Percentiles rank a stretch among this genome's conserved stretches.
These are phyloP conservation scores for Fusarium sp. DNA, from an alignment of 2,329 filamentous ascomycete genomes.

Conservation along the genomic window DNA sequence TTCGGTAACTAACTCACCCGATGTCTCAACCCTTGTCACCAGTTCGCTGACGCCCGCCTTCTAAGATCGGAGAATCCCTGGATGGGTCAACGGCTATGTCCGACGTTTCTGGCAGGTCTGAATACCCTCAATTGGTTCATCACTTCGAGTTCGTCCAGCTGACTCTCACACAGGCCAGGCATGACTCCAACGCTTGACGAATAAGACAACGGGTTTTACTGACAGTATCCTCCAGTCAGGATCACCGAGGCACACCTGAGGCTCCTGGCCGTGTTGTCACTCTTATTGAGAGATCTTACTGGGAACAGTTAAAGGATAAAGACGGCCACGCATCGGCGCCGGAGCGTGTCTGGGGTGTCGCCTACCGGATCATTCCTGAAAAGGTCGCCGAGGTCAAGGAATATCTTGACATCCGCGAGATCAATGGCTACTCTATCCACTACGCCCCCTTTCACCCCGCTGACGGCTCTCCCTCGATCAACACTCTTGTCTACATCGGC, in stretches of 20 bases:
- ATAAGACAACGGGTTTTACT: neutral
- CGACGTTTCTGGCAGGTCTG: conserved; percentile 97
- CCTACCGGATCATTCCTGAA: conserved; percentile 82
- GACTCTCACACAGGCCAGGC: conserved; percentile 49
- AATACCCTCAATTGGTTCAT: conserved; percentile 19
- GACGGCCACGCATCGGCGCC: conserved; percentile 72
- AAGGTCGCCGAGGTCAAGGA: conserved; percentile 84
- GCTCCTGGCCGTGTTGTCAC: conserved; percentile 93
- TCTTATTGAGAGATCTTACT: conserved; percentile 85
- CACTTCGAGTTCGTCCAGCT: conserved; percentile 8
- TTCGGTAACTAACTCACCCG: conserved; percentile 73
- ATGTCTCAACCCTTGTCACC: conserved; percentile 3
- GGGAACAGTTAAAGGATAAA: conserved; percentile 81
- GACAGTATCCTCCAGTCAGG: conserved; percentile 70
- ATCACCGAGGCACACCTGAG: conserved; percentile 92
- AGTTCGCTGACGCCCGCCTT: conserved; percentile 9
- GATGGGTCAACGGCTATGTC: conserved; percentile 94
- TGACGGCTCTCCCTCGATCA: conserved; percentile 55
- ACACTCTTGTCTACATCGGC: conserved; percentile 89
- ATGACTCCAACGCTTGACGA: conserved; percentile 11
- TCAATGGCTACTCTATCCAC: conserved; percentile 96
- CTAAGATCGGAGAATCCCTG: conserved; percentile 83
- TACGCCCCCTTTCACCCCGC: conserved; percentile 82
- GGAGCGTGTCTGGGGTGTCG: conserved; percentile 87
- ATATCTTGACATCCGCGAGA: conserved; percentile 96